Base-by-base conservation (phyloP, 2,329 filamentous ascomycete species). In the Paramyrothecium roridum region DNA sequence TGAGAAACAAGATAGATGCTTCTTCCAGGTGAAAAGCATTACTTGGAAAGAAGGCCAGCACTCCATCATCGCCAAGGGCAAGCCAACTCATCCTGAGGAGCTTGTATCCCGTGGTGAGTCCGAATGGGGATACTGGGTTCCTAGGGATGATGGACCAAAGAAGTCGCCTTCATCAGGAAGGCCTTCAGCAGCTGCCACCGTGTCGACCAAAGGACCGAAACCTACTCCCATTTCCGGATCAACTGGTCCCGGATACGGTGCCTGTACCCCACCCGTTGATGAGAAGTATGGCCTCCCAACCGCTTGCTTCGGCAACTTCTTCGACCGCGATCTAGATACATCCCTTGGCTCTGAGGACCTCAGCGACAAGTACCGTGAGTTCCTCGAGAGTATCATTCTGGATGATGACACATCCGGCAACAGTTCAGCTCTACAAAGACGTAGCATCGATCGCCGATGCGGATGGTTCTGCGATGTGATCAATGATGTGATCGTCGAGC, bases 1-100 rank as follows among this genome's bases (percentile, higher is more conserved):
- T n/a, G 54, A 53, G 10, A 57, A 57, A 8, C 61, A 61, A 22
- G 62, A 70, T 19, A 56, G 69, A n/a, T 70, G 68, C 60, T 71
- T 64, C 51, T 70, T 70, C 55, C 56, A 62, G 19, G 65, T 63
- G 33, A 61, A 53, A 6, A 52, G 52, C 8, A 33, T 69, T 2
- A 54, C 56, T 1, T 56, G 60, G 26, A 52, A 64, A 7, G 48
- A 53, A 4, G 46, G 58, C 3, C 52, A 59, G 1, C 53, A 59
- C 1, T 51, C 52, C 2, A 55, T 66, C 30, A 30, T 62, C 26
- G 67, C 62, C 7, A 45, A 26, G 8, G 65, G 65, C 40, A 56
- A 55, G 30, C n/a, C 62, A 3, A 55, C 51, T 20, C 58, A 61
- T 37, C 63, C 65, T 8, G 61, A 64, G 11, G 58, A 64, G 13